Conservation (phyloP, 768 basidiomycete species). For the Coprinopsis strossmayeri region DNA sequence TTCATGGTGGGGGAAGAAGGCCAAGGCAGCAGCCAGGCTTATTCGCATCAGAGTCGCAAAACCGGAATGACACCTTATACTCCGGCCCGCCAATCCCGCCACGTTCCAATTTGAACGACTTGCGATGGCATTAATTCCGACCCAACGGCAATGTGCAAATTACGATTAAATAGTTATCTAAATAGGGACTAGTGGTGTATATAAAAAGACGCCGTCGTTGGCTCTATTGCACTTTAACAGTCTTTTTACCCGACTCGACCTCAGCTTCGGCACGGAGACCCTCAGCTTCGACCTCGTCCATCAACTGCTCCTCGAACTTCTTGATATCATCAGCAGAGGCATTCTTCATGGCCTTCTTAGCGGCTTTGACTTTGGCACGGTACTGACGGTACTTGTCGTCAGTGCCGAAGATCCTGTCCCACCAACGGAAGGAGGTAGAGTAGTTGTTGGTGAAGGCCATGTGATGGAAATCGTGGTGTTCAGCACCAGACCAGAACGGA, state of each 20-base stretch:
- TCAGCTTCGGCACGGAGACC: conserved; percentile 64
- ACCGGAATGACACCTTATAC: too few species aligned
- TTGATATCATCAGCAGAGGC: conserved; percentile 46
- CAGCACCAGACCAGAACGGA: conserved; percentile 96
- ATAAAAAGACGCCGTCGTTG: too few species aligned
- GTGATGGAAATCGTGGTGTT: conserved; percentile 98
- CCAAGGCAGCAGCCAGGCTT: too few species aligned
- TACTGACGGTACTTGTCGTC: conserved; percentile 86
- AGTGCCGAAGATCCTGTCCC: conserved; percentile 84
- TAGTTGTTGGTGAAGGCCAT: conserved; percentile 94
- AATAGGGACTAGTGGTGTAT: not conserved
- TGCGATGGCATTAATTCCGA: too few species aligned
- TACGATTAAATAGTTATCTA: not conserved
- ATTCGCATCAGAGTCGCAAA: too few species aligned
- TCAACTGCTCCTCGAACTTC: conserved; percentile 53
- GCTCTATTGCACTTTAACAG: conserved; percentile 28
- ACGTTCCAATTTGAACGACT: too few species aligned
- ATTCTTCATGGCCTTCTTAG: conserved; percentile 49
- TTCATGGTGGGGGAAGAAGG: conserved; percentile 4
- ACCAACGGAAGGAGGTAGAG: conserved; percentile 92
- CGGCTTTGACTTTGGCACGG: conserved; percentile 56
- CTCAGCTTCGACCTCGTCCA: conserved; percentile 68
- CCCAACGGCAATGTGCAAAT: not conserved
- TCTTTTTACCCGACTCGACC: conserved; percentile 30
- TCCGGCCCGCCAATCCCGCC: too few species aligned